phyloP scores from a whole-genome alignment of 176 grass and related monocot genomes.

The Rhipidocladum racemiflorum region DNA sequence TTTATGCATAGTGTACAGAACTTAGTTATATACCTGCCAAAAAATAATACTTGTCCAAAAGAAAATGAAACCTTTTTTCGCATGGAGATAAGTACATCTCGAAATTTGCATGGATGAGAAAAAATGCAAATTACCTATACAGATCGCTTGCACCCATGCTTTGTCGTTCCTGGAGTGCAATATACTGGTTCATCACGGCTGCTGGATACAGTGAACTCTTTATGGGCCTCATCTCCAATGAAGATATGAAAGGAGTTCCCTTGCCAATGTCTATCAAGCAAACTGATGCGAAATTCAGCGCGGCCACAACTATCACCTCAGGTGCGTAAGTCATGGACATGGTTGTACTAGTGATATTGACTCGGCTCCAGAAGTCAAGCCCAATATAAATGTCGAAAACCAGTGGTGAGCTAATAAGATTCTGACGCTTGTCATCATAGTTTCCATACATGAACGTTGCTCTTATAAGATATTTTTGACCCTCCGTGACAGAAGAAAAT shows the following conservation, averaged over 20 bases:
- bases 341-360: background rate
- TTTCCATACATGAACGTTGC: constrained; percentile 40
- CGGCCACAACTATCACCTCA: constrained; percentile 10
- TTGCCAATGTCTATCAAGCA: constrained; percentile 26
- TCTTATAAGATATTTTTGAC: constrained; percentile 31
- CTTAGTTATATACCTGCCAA: no score
- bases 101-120: no score
- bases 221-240: constrained; percentile 36
- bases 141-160: background rate
- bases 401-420: background rate
- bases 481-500: background rate
- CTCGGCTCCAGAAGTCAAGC: background rate
- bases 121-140: background rate
- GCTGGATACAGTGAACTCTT: constrained; percentile 1
- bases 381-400: background rate
- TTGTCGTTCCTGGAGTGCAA: background rate
- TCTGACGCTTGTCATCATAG: constrained; percentile 3
- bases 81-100: no score
- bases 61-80: no score
- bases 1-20: no score
- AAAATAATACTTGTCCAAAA: no score
- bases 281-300: background rate
- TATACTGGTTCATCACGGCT: background rate
- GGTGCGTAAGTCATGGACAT: background rate
- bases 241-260: constrained; percentile 37